A percentile compares a stretch with the other conserved stretches of the same genome.
phyloP scores from a whole-genome alignment of 1,139 yeast species.

The Pneumocystis sp. region DNA sequence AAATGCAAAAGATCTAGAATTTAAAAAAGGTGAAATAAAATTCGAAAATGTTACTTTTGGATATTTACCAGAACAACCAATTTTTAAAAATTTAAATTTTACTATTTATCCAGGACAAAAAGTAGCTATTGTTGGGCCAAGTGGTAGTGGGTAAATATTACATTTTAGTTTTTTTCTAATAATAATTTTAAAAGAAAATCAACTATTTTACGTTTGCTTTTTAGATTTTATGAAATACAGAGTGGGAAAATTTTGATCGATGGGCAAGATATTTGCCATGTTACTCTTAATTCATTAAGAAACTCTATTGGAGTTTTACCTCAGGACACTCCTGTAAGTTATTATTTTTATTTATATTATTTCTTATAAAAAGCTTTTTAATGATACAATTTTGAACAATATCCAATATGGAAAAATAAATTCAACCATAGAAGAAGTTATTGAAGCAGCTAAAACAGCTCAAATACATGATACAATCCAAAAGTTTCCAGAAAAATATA shows the following conservation, averaged over 20 bases:
- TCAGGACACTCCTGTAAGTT: conserved; percentile 73
- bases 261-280: conserved; percentile 72
- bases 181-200: conserved; percentile 47
- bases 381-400: conserved; percentile 77
- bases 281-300: conserved; percentile 64
- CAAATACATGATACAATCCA: conserved; percentile 47
- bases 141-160: conserved; percentile 51
- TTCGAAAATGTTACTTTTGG: conserved; percentile 91
- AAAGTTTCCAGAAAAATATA: conserved; percentile 42
- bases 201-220: conserved; percentile 66
- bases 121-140: conserved; percentile 77
- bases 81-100: conserved; percentile 62
- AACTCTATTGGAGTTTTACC: conserved; percentile 81
- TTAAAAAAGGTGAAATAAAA: conserved; percentile 48
- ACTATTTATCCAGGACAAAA: conserved; percentile 78
- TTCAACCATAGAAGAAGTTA: conserved; percentile 61
- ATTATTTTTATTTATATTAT: conserved; percentile 51
- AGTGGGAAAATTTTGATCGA: conserved; percentile 70
- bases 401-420: conserved; percentile 69
- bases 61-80: conserved; percentile 75
- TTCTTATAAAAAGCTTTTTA: conserved; percentile 35
- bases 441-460: conserved; percentile 49
- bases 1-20: conserved; percentile 40
- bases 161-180: neutral
- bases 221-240: conserved; percentile 76